These are phyloP conservation scores for Funneliformis caledonium DNA, from an alignment of 371 early-diverging fungal genomes.

Conservation along the genomic window DNA sequence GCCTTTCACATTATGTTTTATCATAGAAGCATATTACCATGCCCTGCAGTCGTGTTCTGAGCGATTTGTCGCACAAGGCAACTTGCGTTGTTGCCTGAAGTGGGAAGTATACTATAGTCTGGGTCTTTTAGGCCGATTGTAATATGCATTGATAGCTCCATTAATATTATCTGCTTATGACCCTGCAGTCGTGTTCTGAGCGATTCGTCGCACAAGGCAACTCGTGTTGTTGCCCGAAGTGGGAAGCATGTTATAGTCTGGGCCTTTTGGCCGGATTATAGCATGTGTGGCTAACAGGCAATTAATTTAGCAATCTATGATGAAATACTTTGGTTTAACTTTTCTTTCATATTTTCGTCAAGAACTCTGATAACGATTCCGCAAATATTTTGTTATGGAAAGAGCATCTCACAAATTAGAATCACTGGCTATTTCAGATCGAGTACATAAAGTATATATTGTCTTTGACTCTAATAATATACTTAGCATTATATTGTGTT, in stretches of 20 bases:
- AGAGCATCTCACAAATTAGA: background rate
- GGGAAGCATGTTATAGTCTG: slow-evolving; percentile 29
- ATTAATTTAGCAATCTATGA: background rate
- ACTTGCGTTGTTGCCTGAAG: slow-evolving; percentile 31
- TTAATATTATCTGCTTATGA: slow-evolving; percentile 21
- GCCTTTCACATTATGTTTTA: background rate
- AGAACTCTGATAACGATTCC: slow-evolving; percentile 1
- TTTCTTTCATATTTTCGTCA: background rate
- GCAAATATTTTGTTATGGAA: slow-evolving; percentile 9
- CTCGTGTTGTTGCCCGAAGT: slow-evolving; percentile 27
- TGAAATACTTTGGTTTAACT: background rate
- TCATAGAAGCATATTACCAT: slow-evolving; percentile 27
- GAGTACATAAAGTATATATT: slow-evolving; percentile 25
- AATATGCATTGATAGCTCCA: slow-evolving; percentile 14
- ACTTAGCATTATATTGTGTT: background rate
- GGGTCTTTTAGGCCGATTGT: background rate
- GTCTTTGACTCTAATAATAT: slow-evolving; percentile 11
- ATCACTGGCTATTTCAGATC: slow-evolving; percentile 20
- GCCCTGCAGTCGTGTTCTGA: slow-evolving; percentile 38
- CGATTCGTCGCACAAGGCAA: slow-evolving; percentile 29
- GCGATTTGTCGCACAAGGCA: slow-evolving; percentile 32
- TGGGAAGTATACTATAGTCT: slow-evolving; percentile 34
- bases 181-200: slow-evolving; percentile 35
- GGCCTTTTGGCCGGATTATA: slow-evolving; percentile 16
- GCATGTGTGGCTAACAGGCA: slow-evolving; percentile 19